Evolutionary conservation across 176 grass and related monocot species (phyloP), one percentile per base, ranked within the genome.

Genomic region (Secale cereale): DNA sequence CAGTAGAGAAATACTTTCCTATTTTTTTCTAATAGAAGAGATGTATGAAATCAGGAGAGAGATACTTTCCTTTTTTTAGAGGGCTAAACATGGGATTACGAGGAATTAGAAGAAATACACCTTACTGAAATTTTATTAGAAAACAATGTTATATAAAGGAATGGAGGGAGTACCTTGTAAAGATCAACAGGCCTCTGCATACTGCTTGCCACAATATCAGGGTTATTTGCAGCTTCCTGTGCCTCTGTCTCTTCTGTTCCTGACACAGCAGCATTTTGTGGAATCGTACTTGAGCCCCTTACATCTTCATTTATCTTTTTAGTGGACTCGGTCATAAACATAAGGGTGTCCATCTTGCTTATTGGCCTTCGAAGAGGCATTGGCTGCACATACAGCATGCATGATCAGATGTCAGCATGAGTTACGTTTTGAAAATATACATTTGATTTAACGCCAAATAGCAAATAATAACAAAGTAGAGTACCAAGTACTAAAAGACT

Each of bases 101-200:
- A 45, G 41, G 41, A 45, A 45, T 45, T 45, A 45, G 41, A 45
- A 45, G 41, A 45, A 45, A 45, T 45, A 45, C 41, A 45, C 41
- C 12, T 45, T 45, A 45, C 41, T 45, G 41, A 45, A 45, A 45
- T 45, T 45, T 45, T 45, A 45, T 45, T 45, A 45, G 41, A 45
- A 45, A 45, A 45, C 41, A 45, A 4, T 45, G 41, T 45, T 45
- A 45, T 45, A 45, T 45, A 45, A 45, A 45, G 41, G 41, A 45
- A 45, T 45, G 41, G 12, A 45, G 41, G 41, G 41, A 45, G 41
- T 14, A 45, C 96, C 96, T 95, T 98, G 81, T 95, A 98, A 74
- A 98, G 91, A 94, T 98, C 96, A 87, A 95, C 87, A 77, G 91
- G 96, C 65, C 88, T 95, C 80, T 94, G 87, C 60, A 95, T 66